Conservation (phyloP, 345 rosid genomes). For the Heritiera littoralis region DNA sequence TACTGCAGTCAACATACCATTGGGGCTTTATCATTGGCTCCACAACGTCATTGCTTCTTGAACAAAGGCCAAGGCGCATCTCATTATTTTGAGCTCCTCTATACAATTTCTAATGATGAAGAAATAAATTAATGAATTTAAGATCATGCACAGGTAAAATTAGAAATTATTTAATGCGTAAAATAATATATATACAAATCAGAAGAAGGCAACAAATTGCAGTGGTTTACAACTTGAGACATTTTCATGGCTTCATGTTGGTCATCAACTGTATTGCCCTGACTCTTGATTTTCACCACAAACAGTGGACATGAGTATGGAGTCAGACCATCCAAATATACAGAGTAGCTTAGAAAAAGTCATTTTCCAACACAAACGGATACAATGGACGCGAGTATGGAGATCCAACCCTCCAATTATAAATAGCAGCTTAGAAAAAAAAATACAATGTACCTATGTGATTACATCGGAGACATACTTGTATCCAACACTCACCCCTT, state of each 20-base stretch:
- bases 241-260: not conserved
- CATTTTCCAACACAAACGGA: too few relatives aligned
- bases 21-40: conserved; percentile 96
- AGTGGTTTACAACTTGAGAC: not conserved
- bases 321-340: not conserved
- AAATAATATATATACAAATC: too few relatives aligned
- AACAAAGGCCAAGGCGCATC: conserved; percentile 86
- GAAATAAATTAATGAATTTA: conserved; percentile 12
- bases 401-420: too few relatives aligned
- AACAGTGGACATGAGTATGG: not conserved
- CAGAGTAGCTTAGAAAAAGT: not conserved
- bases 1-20: conserved; percentile 78
- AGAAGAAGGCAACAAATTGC: not conserved
- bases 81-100: conserved; percentile 80
- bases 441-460: not conserved
- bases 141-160: not conserved
- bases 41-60: conserved; percentile 78
- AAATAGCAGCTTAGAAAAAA: not conserved
- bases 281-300: not conserved
- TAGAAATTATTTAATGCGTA: not conserved
- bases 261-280: not conserved
- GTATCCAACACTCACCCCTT: not conserved
- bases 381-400: too few relatives aligned
- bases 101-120: conserved; percentile 58
- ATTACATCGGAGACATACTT: not conserved